These are phyloP conservation scores for Teratosphaeria viscida DNA, from an alignment of 2,329 filamentous ascomycete species.

Conservation along the genomic window DNA sequence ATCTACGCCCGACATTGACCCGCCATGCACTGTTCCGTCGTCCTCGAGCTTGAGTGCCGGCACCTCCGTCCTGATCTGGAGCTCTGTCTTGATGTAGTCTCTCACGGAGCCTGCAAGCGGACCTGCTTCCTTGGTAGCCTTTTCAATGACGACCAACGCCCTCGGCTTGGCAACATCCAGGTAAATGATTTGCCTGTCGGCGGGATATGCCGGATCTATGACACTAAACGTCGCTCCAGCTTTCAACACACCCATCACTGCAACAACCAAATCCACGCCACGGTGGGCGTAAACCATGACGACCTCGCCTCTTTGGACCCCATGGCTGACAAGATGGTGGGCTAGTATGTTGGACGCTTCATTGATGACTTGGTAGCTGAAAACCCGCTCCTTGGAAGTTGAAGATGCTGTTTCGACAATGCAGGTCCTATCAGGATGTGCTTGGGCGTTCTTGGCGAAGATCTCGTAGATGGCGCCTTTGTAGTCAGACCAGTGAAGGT, in stretches of 20 bases:
- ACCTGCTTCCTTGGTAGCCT: constrained; percentile 59
- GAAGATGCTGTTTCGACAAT: constrained; percentile 54
- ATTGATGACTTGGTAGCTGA: constrained; percentile 78
- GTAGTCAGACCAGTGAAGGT: constrained; percentile 59
- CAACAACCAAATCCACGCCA: constrained; percentile 64
- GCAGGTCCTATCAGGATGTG: constrained; percentile 57
- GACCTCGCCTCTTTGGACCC: constrained; percentile 69
- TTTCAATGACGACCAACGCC: constrained; percentile 62
- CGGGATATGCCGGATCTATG: constrained; percentile 74
- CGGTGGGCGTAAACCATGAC: constrained; percentile 88
- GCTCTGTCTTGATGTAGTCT: constrained; percentile 60
- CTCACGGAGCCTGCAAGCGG: constrained; percentile 49
- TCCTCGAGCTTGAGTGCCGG: constrained; percentile 63
- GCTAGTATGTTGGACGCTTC: constrained; percentile 73
- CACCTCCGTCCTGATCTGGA: constrained; percentile 62
- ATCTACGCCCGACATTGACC: constrained; percentile 54
- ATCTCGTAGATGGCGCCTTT: constrained; percentile 59
- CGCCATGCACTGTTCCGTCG: constrained; percentile 62
- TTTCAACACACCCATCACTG: constrained; percentile 63
- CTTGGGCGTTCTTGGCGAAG: constrained; percentile 56
- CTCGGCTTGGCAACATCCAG: constrained; percentile 68
- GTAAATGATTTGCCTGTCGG: constrained; percentile 70
- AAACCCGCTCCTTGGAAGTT: constrained; percentile 38
- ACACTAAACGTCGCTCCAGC: constrained; percentile 52
- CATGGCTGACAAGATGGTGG: constrained; percentile 64